phyloP scores from a whole-genome alignment of 176 grass and related monocot species.

The Pontederia crassipes region DNA sequence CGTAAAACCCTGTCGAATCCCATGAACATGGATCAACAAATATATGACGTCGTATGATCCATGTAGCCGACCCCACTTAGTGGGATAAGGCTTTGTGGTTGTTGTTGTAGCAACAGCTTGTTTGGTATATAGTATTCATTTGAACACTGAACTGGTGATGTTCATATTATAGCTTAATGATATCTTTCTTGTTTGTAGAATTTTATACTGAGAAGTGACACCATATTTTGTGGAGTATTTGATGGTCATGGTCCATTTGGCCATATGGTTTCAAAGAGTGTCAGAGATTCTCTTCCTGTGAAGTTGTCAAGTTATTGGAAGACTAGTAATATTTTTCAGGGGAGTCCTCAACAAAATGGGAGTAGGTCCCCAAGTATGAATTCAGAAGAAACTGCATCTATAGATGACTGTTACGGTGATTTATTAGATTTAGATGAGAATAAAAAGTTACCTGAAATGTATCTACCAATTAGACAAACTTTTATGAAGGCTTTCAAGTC shows the following conservation, averaged over 20 bases:
- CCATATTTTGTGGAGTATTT: constrained; percentile 75
- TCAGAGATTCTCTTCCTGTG: constrained; percentile 90
- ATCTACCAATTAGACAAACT: constrained; percentile 67
- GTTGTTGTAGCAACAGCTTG: no score
- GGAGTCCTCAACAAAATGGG: constrained; percentile 46
- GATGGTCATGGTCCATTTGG: constrained; percentile 91
- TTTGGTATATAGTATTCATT: no score
- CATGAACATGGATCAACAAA: no score
- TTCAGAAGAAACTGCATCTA: constrained; percentile 51
- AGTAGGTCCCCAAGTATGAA: constrained; percentile 44
- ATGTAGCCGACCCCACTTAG: no score
- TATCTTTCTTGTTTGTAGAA: constrained; percentile 31
- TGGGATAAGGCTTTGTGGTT: no score
- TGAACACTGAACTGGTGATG: no score
- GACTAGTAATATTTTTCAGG: constrained; percentile 26
- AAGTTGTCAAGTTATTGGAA: constrained; percentile 65
- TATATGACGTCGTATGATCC: no score
- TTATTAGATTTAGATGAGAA: constrained; percentile 33
- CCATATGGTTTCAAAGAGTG: constrained; percentile 88
- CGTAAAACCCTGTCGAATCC: no score
- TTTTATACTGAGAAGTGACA: constrained; percentile 48
- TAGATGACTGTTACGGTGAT: constrained; percentile 66
- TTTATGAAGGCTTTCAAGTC: constrained; percentile 77
- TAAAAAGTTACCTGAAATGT: constrained; percentile 60
- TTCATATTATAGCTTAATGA: no score